Evolutionary conservation across 306 rosid species (phyloP).

Genomic region (Cucumis melo): DNA sequence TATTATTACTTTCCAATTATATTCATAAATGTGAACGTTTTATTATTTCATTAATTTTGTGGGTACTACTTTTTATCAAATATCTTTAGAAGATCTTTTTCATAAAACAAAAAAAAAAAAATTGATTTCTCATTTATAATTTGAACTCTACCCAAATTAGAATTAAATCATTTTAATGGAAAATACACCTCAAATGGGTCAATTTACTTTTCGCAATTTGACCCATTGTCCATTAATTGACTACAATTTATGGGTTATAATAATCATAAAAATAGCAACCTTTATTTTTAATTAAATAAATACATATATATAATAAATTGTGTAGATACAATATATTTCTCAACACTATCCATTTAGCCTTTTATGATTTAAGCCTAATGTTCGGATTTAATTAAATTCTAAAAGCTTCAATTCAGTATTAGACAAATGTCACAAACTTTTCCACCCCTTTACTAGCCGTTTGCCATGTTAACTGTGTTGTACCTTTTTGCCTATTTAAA

Average conservation of each 20-base stretch:
- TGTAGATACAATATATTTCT: background rate
- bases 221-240: background rate
- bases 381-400: no score
- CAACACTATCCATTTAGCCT: background rate
- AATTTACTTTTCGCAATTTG: background rate
- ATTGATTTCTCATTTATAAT: no score
- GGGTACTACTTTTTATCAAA: background rate
- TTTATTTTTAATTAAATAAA: background rate
- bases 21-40: background rate
- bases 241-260: background rate
- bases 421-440: no score
- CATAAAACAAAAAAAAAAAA: no score
- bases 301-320: background rate
- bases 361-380: no score
- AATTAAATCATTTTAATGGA: background rate
- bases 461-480: no score
- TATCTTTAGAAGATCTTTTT: background rate
- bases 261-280: no score
- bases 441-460: background rate
- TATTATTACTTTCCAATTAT: background rate
- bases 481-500: no score
- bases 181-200: background rate
- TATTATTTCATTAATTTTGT: background rate
- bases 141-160: background rate
- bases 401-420: no score